Evolutionary conservation across 2,329 filamentous ascomycete species (phyloP), one percentile per base, ranked within the genome.

Genomic region (Aspergillus versicolor): DNA sequence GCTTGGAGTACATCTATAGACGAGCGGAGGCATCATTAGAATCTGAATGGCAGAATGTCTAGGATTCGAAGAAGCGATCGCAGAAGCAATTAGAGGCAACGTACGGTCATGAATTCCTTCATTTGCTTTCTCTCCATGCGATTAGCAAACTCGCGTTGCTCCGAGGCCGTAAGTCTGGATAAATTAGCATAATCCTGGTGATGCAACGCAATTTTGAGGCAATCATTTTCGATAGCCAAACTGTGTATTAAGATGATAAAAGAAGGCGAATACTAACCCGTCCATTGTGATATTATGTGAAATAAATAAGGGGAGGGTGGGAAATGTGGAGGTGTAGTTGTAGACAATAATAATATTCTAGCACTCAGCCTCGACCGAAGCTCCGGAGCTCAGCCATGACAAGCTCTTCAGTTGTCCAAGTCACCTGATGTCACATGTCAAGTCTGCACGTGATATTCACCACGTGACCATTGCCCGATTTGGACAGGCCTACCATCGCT

Each of bases 61-160:
- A 19, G 24, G n/a, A 37, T 17, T 17, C 4, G 19, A 17, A 12
- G 5, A 19, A 7, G 9, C 13, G 37, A 4, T 2, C 9, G 21
- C 19, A 27, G 47, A 41, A 13, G 21, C 12, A 13, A 2, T 13
- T n/a, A 11, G 11, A 27, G 59, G 56, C 38, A 56, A 82, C 91
- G 68, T 84, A 97, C 94, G 70, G 86, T 90, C 88, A 97, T 96
- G 75, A 99, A 97, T 75, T 97, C 93, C 81, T 96, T 96, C 84
- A 99, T 91, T 80, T 99, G 94, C 80, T 94, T 95, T 80, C 90
- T 90, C 82, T 97, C 92, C 86, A 99, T 92, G 78, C 94, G 91
- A 79, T 86, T 80, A 79, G 96, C 89, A 73, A 99, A 89, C 83
- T 94, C 91, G 80, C 91, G 90, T 82, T 95, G 90, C 83, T 97